Base-by-base conservation (phyloP, 129 eudicot genomes). In the Helianthus tuberosus region DNA sequence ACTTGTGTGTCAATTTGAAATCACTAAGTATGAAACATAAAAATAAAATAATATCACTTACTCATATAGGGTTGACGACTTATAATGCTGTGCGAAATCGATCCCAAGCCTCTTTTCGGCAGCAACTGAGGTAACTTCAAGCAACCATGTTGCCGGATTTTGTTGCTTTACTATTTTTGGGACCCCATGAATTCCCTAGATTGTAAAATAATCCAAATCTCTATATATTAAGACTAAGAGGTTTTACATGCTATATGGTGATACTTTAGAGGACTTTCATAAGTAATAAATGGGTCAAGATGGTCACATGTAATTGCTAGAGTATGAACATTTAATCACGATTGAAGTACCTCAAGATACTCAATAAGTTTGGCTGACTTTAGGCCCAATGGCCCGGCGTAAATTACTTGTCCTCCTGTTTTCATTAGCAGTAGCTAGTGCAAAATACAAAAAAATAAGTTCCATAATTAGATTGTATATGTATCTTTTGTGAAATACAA, bases 71-170 rank as follows among this genome's bases (percentile, higher is more conserved):
- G 63, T 13, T 44, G 90, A 76, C 13, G 84, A 80, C 79, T 81
- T 84, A 77, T 89, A 89, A 57, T 85, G 69, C 68, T 79, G 83
- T 20, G 81, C 88, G 66, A 87, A 87, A 78, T 89, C 88, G 12
- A 85, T 79, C 39, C 84, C 88, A 23, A 83, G 84, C 7, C 69
- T 76, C 29, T 35, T 14, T 83, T 87, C 96, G 44, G 66, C 61
- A 51, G 83, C 86, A 38, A 13, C 71, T 62, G 92, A 89, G 78
- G 86, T 89, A 20, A 77, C 90, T 69, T 87, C 92, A 20, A 89
- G 84, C 96, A 89, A 87, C 96, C 96, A 89, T 41, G 96, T 66
- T 32, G 96, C 92, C 0, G 96, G 96, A 79, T 89, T 87, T 72
- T 79, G 81, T 32, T 73, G 64, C 35, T 87, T 87, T 76, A 58